phyloP scores from a whole-genome alignment of 2,329 filamentous ascomycete genomes.

The Graphilbum sp. region DNA sequence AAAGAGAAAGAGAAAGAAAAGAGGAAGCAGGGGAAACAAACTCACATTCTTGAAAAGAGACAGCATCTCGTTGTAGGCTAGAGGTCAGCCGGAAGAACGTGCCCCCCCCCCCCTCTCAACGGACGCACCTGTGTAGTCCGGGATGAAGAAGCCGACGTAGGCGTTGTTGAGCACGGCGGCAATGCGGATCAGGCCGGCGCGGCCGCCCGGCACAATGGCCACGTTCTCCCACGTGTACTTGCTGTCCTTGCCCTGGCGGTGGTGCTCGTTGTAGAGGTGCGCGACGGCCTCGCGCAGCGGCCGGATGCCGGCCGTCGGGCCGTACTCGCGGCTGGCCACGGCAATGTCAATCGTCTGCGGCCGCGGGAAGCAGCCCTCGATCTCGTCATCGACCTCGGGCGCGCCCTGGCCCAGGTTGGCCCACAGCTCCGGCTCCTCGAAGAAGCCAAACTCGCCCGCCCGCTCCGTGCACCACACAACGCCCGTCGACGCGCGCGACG shows the following conservation, averaged over 20 bases:
- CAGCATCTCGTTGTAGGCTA: conserved; percentile 95
- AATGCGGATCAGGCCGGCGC: conserved; percentile 85
- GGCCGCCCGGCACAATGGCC: conserved; percentile 83
- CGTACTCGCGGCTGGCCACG: conserved; percentile 71
- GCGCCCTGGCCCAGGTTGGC: conserved; percentile 90
- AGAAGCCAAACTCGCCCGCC: conserved; percentile 75
- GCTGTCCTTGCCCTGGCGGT: conserved; percentile 71
- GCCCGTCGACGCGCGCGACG: conserved; percentile 74
- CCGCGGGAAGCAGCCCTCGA: conserved; percentile 72
- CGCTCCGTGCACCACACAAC: conserved; percentile 88
- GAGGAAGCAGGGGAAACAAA: background rate
- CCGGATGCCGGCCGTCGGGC: conserved; percentile 87
- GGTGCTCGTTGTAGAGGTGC: conserved; percentile 81
- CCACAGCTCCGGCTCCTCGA: conserved; percentile 69
- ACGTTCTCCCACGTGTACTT: conserved; percentile 97
- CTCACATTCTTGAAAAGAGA: conserved; percentile 76
- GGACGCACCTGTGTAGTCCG: conserved; percentile 68
- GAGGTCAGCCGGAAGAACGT: conserved; percentile 31
- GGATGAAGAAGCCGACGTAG: conserved; percentile 86
- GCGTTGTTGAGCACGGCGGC: conserved; percentile 86
- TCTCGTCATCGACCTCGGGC: conserved; percentile 85
- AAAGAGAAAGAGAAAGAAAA: background rate
- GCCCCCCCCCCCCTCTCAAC: background rate
- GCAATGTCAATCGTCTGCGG: conserved; percentile 65
- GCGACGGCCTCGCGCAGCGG: conserved; percentile 78